Evolutionary conservation across 805 yeast genomes (phyloP), one percentile per base, ranked within the genome.

Genomic region (Scheffersomyces spartinae): DNA sequence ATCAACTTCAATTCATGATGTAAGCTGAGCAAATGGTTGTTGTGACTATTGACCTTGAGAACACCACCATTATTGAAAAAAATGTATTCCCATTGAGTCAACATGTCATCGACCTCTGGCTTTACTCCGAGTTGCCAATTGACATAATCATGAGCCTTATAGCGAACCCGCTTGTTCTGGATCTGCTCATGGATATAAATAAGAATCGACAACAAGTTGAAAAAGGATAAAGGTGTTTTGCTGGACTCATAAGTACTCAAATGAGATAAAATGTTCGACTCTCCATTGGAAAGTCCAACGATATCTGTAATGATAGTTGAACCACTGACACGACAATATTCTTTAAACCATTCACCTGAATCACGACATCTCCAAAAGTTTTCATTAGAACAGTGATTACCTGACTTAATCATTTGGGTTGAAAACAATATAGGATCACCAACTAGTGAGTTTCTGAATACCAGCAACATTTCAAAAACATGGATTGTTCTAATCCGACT

Each of bases 91-190:
- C 88, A 80, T 22, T 21, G 18, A 9, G 20, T 23, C 7, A 32
- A 43, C 37, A 78, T 46, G 8, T 65, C 49, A 34, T 70, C 74
- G 27, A 80, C 61, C 5, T 57, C 51, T 2, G 82, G 82, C 33
- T 77, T 60, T 6, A 68, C 61, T 29, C 67, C 66, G 53, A 74
- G 55, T 44, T 81, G 62, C 88, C 88, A 80, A 29, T 63, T 62
- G 3, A 75, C 61, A 17, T 70, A 68, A 30, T 65, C n/a, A n/a
- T n/a, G n/a, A n/a, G n/a, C n/a, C n/a, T n/a, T n/a, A n/a, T n/a
- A n/a, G n/a, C n/a, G n/a, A n/a, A n/a, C n/a, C n/a, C n/a, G n/a
- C n/a, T n/a, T n/a, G n/a, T n/a, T n/a, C n/a, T n/a, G n/a, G n/a
- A n/a, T n/a, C n/a, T n/a, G n/a, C n/a, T 9, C 27, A 10, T 17